Base-by-base conservation (phyloP, 1,139 yeast genomes). In the Hansenula sp. region DNA sequence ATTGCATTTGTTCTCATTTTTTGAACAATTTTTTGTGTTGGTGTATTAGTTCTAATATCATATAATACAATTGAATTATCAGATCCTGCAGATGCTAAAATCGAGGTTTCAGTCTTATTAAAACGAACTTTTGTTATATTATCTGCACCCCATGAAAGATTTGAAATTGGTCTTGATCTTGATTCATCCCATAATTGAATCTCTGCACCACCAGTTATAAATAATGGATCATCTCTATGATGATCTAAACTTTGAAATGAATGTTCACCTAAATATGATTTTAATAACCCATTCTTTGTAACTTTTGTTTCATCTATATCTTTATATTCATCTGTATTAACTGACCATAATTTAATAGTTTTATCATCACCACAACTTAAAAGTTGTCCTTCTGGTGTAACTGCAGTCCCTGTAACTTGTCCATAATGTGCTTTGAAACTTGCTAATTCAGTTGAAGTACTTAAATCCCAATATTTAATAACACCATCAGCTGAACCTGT, bases 401-500 rank as follows among this genome's bases (percentile, higher is more conserved):
- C 90, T 26, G 85, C 75, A 29, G 94, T 70, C 3, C 97, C 98
- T 32, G 89, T 76, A 31, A 90, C 90, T 73, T 87, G 79, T 9
- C 96, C 96, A 51, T 82, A 80, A 65, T 94, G 99, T 0, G 96
- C 98, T 57, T 82, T 80, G 57, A 85, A 87, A 37, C 89, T 77
- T 42, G 80, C 78, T 4, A 77, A 64, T 59, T 92, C 96, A 18
- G 78, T 79, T 48, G 94, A 73, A 20, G 86, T 73, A 0, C 82
- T 69, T 60, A 88, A 62, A 62, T 90, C 88, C 98, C 98, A 94
- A 57, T 87, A 83, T 62, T 94, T 94, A 48, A 94, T 76, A 9
- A 86, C 78, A 54, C 99, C 99, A 60, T 94, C 99, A 29, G 95
- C 98, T 7, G 94, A 81, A 7, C 96, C 97, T 17, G 94, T 79